Base-by-base conservation (phyloP, 2,329 filamentous ascomycete species). In the Xylaria sp. region DNA sequence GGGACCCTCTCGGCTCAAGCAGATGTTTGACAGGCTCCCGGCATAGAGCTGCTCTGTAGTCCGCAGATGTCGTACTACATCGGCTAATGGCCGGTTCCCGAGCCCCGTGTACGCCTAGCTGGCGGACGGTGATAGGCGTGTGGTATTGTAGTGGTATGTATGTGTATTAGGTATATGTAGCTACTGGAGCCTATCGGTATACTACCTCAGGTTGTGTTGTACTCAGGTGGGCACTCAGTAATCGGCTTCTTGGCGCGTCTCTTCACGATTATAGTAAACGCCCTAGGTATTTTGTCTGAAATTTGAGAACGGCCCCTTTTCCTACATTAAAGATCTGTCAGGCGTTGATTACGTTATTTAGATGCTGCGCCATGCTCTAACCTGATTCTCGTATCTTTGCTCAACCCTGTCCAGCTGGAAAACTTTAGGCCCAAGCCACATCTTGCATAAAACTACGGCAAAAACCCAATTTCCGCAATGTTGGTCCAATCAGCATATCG, bases 371-470 rank as follows among this genome's bases (percentile, higher is more conserved):
- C 61, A 64, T 67, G 54, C 65, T 46, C 65, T 40, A 56, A 63
- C n/a, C 28, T 13, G 23, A 23, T 15, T 40, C 36, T 53, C 53
- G 53, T 40, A 51, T 58, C 49, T 58, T n/a, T 3, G n/a, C n/a
- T 13, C 28, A 6, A n/a, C 65, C 67, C 49, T 66, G 67, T 66
- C 59, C 2, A 66, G 67, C 67, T 69, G 67, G 67, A 66, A 23
- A 0, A 28, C 23, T 17, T 23, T 23, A 17, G n/a, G 33, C 38
- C 67, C 48, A 59, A 69, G 67, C 67, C 67, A 69, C 63, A 66
- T 31, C n/a, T 59, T 46, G 40, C 53, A 63, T 36, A 54, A 59
- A 40, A 51, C 42, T 7, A 58, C 17, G 40, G 48, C 28, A 56
- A 42, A 38, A 56, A 31, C 46, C 20, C 20, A 60, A 20, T 40